These are phyloP conservation scores for Mortierella polycephala DNA, from an alignment of 371 early-diverging fungal species.

Conservation along the genomic window DNA sequence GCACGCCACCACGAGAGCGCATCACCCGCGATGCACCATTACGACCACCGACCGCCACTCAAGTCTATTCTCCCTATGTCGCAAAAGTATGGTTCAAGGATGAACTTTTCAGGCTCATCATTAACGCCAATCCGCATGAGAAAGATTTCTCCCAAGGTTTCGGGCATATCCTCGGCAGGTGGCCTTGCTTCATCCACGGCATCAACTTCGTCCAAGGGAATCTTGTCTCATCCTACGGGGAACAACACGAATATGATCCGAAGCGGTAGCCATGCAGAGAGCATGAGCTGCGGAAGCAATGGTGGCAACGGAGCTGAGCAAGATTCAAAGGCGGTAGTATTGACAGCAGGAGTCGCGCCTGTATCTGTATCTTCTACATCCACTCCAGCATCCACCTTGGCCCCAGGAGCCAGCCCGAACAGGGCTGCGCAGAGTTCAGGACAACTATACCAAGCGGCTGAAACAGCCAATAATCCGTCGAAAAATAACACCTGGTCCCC, in stretches of 20 bases:
- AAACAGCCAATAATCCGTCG: no score
- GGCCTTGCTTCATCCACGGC: background rate
- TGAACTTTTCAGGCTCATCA: conserved; percentile 22
- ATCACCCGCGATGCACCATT: background rate
- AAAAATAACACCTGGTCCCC: background rate
- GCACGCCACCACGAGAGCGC: conserved; percentile 1
- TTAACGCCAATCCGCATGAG: conserved; percentile 28
- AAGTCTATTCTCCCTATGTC: conserved; percentile 52
- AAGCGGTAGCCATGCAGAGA: background rate
- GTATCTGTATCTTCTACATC: no score
- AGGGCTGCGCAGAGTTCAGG: background rate
- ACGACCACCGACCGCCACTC: conserved; percentile 32
- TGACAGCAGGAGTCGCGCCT: background rate
- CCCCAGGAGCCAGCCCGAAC: no score
- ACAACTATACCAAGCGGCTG: background rate
- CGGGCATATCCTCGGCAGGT: conserved; percentile 6
- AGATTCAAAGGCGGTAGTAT: no score
- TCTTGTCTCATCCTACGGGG: background rate
- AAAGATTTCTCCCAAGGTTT: conserved; percentile 41
- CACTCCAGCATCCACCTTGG: no score
- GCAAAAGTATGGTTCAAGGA: conserved; percentile 33
- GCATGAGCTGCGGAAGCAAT: background rate
- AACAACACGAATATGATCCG: background rate
- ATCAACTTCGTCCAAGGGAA: background rate
- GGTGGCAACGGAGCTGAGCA: background rate